phyloP scores from a whole-genome alignment of 1,139 yeast species.

The Groenewaldozyma auringiensis region DNA sequence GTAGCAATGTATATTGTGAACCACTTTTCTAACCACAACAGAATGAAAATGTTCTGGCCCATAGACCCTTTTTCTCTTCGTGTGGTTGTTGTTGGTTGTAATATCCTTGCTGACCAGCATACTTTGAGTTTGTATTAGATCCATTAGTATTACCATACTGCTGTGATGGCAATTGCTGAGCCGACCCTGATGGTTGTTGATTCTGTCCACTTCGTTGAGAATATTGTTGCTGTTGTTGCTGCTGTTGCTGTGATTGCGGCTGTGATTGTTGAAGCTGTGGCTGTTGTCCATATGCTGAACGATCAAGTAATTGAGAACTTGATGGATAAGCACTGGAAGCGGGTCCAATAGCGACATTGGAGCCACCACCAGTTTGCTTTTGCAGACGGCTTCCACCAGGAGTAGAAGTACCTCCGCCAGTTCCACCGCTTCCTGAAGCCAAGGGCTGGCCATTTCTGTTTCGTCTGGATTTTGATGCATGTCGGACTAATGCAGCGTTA shows the following conservation, averaged over 20 bases:
- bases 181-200: not conserved
- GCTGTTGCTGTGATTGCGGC: constrained; percentile 14
- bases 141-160: constrained; percentile 10
- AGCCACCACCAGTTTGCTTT: constrained; percentile 2
- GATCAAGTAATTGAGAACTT: constrained; percentile 11
- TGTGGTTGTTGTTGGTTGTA: constrained; percentile 17
- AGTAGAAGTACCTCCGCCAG: constrained; percentile 2
- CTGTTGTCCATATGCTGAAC: constrained; percentile 15
- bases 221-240: constrained; percentile 15
- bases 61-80: constrained; percentile 26
- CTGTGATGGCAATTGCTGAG: constrained; percentile 12
- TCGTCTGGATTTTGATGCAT: constrained; percentile 29
- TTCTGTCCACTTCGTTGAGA: not conserved
- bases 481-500: constrained; percentile 28
- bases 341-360: constrained; percentile 2
- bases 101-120: constrained; percentile 2
- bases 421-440: not conserved
- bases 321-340: constrained; percentile 9
- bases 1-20: too few relatives aligned
- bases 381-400: constrained; percentile 6
- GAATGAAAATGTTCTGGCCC: constrained; percentile 26
- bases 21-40: constrained; percentile 24
- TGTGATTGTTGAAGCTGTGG: constrained; percentile 19
- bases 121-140: not conserved
- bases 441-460: constrained; percentile 12